A percentile compares a stretch with the other conserved stretches of the same genome.
These are phyloP conservation scores for Ceriops tagal DNA, from an alignment of 345 rosid species.

Conservation along the genomic window DNA sequence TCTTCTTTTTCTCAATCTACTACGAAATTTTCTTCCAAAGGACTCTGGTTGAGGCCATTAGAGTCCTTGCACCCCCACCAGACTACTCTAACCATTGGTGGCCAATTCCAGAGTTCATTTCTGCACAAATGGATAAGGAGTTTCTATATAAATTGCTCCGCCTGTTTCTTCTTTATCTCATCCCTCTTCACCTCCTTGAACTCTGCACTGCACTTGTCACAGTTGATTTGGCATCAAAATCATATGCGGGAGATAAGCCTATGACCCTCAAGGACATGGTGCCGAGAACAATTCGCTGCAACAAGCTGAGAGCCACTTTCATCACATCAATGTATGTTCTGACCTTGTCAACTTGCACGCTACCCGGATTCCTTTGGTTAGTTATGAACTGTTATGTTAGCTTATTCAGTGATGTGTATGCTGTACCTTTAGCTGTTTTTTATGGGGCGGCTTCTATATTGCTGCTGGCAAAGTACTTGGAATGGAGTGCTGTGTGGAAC, in stretches of 20 bases:
- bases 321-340: conserved; percentile 17
- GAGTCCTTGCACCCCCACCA: conserved; percentile 1
- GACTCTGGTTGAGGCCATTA: conserved; percentile 2
- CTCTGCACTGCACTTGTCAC: conserved; percentile 7
- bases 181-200: conserved; percentile 16
- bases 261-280: conserved; percentile 16
- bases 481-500: conserved; percentile 48
- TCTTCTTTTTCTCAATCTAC: conserved; percentile 23
- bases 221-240: conserved; percentile 12
- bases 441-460: conserved; percentile 23
- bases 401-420: neutral
- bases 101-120: conserved; percentile 8
- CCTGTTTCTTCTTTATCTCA: conserved; percentile 13
- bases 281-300: neutral
- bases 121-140: neutral
- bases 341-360: conserved; percentile 24
- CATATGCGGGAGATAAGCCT: conserved; percentile 5
- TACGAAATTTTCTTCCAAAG: conserved; percentile 24
- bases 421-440: conserved; percentile 12
- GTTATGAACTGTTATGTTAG: conserved; percentile 18
- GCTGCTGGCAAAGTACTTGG: conserved; percentile 29
- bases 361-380: conserved; percentile 29
- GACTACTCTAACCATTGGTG: neutral
- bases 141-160: conserved; percentile 8
- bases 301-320: neutral